Conservation (phyloP, 768 basidiomycete species). For the Artomyces pyxidatus region DNA sequence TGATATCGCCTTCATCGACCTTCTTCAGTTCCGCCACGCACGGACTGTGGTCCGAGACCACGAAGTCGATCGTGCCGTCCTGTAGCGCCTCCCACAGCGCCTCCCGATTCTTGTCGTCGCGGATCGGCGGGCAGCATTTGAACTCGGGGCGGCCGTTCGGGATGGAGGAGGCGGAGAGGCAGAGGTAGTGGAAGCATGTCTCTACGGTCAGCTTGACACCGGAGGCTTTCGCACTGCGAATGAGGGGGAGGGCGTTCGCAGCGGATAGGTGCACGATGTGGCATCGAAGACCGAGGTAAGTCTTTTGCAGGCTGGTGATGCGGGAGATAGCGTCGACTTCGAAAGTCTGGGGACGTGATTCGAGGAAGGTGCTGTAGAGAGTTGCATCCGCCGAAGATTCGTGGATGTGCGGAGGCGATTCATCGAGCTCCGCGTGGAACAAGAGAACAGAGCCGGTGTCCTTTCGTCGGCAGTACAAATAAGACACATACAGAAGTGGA, state of each 20-base stretch:
- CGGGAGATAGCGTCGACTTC: conserved; percentile 79
- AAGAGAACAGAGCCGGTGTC: conserved; percentile 62
- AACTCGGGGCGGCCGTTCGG: conserved; percentile 76
- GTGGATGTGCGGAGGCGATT: conserved; percentile 21
- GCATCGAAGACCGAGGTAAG: conserved; percentile 62
- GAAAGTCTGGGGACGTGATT: conserved; percentile 72
- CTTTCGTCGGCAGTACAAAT: conserved; percentile 31
- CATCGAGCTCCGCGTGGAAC: conserved; percentile 89
- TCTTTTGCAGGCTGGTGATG: conserved; percentile 55
- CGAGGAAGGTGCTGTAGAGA: conserved; percentile 73
- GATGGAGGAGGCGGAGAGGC: conserved; percentile 63
- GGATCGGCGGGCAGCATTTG: conserved; percentile 95
- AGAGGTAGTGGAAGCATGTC: conserved; percentile 97
- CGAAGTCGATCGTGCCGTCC: conserved; percentile 81
- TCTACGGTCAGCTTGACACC: conserved; percentile 80
- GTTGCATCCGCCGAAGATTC: conserved; percentile 33
- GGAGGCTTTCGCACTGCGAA: conserved; percentile 58
- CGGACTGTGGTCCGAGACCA: conserved; percentile 96
- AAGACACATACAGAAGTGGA: neutral
- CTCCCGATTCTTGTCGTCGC: conserved; percentile 64
- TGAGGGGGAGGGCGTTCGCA: conserved; percentile 66
- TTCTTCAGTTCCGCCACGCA: conserved; percentile 79
- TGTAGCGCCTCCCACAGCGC: conserved; percentile 73
- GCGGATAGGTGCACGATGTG: conserved; percentile 97
- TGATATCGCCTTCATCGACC: conserved; percentile 68